Base-by-base conservation (phyloP, 495 filamentous ascomycete species). In the Jackrogersella minutella region DNA sequence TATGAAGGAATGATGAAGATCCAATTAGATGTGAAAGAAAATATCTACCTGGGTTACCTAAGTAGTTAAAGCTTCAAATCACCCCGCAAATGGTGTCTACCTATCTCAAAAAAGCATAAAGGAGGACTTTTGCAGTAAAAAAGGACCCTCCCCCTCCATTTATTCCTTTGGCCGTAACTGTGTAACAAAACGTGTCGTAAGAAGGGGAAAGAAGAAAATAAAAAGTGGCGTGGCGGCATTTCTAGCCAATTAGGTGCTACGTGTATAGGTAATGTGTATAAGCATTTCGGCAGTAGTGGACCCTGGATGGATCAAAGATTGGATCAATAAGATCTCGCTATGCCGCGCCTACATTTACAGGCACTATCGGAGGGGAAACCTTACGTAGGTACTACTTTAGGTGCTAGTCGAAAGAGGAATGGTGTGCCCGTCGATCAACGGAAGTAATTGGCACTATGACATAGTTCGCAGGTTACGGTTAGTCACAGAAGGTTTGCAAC, bases 251-350 rank as follows among this genome's bases (percentile, higher is more conserved):
- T n/a, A 49, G 44, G 24, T 31, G 24, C 24, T n/a, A 14, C 14
- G 44, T 9, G 5, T 26, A 26, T 49, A 26, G 13, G 24, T 49
- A 49, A 26, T 49, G n/a, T 26, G 24, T 49, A 49, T 49, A 49
- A 49, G 44, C 44, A 49, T 49, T 49, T 49, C 44, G 44, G 44
- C 44, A 49, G 44, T 49, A 31, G 26, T 46, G 21, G 41, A 46
- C 24, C 44, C 44, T 17, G 22, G 24, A 49, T 44, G 19, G 41
- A 44, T 22, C 41, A 44, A 44, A n/a, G 22, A n/a, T 30, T 44
- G 19, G 41, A 44, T 22, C 41, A 44, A 44, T 44, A 44, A 44
- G 40, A 44, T 44, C 3, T 21, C 24, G 24, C 7, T 49, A 26
- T 6, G 26, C 26, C 26, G 24, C 44, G 24, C n/a, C 14, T 31